These are phyloP conservation scores for Phyllosticta capitalensis DNA, from an alignment of 2,329 filamentous ascomycete species.

Conservation along the genomic window DNA sequence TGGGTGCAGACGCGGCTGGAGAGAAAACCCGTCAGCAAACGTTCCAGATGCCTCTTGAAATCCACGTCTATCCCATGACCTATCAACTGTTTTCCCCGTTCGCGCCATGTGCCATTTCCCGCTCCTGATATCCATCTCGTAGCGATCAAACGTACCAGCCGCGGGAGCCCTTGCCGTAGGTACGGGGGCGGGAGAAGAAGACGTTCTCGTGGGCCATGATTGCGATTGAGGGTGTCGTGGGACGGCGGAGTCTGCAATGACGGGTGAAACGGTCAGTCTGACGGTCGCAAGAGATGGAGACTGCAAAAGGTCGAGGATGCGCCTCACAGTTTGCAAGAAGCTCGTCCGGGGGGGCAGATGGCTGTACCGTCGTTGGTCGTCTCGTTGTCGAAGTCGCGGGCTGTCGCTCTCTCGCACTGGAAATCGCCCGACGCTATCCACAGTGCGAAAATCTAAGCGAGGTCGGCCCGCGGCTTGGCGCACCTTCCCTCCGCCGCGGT, in stretches of 20 bases:
- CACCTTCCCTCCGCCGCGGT: neutral
- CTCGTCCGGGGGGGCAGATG: slow-evolving; percentile 9
- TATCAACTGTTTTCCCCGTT: neutral
- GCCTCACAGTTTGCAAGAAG: slow-evolving; percentile 8
- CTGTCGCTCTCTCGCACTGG: neutral
- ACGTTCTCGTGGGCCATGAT: slow-evolving; percentile 89
- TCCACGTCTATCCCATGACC: neutral
- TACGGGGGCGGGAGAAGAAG: slow-evolving; percentile 97
- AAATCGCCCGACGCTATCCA: slow-evolving; percentile 8
- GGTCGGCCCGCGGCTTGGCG: slow-evolving; percentile 11
- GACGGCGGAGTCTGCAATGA: slow-evolving; percentile 10
- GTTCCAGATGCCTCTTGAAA: slow-evolving; percentile 5
- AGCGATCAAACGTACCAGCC: slow-evolving; percentile 63
- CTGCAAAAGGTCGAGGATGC: neutral
- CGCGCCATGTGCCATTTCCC: neutral
- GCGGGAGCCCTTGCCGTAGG: slow-evolving; percentile 93
- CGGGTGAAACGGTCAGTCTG: neutral
- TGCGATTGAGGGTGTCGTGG: slow-evolving; percentile 29
- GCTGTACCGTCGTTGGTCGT: slow-evolving; percentile 9
- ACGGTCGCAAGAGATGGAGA: neutral
- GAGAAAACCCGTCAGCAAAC: slow-evolving; percentile 21
- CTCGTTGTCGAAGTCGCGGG: slow-evolving; percentile 9
- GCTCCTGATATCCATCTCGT: neutral
- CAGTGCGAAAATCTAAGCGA: slow-evolving; percentile 12
- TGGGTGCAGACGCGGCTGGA: slow-evolving; percentile 78